Evolutionary conservation across 768 basidiomycete species (phyloP), one percentile per base, ranked within the genome.

Genomic region (Amanita subjunquillea): DNA sequence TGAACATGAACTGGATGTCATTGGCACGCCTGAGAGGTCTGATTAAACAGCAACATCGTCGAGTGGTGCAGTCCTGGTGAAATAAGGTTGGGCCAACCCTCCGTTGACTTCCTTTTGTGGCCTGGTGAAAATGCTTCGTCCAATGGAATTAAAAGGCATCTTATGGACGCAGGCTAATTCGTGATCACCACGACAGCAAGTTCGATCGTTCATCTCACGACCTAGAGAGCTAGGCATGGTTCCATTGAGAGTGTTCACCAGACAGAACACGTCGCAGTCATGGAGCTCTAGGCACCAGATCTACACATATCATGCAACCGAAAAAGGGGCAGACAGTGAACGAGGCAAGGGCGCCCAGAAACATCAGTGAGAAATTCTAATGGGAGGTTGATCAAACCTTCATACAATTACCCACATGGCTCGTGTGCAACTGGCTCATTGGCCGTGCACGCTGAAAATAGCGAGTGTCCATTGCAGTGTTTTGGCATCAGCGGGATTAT

Each of bases 21-120:
- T 34, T 13, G 34, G 34, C 32, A 13, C 12, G 32, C 32, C 32
- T 3, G 4, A 34, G 41, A 42, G 41, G 20, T 13, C 13, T 9
- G 23, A 25, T 22, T 22, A 42, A 10, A 23, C 13, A 23, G 23
- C 20, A 13, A 22, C 23, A 25, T 22, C 34, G 34, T 34, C 34
- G 34, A 13, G 13, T 34, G 32, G 29, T 30, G 29, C 29, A 30
- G 8, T 30, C 39, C 39, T 3, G 29, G 20, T 10, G 32, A 37
- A 22, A 37, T 50, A 50, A 50, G 48, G 48, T 50, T 50, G 23
- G 15, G 38, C 25, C 29, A 23, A 29, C 25, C 23, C n/a, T 3
- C 34, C 13, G 20, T 17, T 50, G 48, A 10, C 27, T 50, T 50
- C 48, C 48, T 41, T 50, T 50, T 50, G 13, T 27, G 48, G 36